phyloP scores from a whole-genome alignment of 2,329 filamentous ascomycete genomes.

The Penicillium sp. region DNA sequence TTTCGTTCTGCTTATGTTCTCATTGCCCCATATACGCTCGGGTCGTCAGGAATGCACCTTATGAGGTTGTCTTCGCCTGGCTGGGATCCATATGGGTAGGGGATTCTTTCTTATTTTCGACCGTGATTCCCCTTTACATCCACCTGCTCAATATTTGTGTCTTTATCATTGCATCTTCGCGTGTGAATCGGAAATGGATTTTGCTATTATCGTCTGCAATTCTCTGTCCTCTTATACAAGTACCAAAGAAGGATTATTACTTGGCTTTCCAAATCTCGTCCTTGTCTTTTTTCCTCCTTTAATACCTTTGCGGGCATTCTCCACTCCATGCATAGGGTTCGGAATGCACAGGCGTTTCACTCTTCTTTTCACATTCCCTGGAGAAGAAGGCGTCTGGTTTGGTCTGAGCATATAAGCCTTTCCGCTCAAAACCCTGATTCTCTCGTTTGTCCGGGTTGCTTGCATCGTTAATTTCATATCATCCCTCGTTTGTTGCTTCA shows the following conservation, averaged over 20 bases:
- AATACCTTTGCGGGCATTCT: slow-evolving; percentile 9
- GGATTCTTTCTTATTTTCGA: slow-evolving; percentile 9
- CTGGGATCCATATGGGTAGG: slow-evolving; percentile 18
- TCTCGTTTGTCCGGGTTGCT: background rate
- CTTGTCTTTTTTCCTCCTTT: slow-evolving; percentile 11
- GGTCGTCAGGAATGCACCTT: slow-evolving; percentile 7
- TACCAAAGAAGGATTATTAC: slow-evolving; percentile 11
- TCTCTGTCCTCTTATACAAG: slow-evolving; percentile 10
- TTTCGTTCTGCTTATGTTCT: slow-evolving; percentile 17
- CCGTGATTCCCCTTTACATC: slow-evolving; percentile 32
- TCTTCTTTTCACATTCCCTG: background rate
- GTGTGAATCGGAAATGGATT: slow-evolving; percentile 26
- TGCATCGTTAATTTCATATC: background rate
- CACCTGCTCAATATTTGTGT: slow-evolving; percentile 20
- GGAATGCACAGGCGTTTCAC: slow-evolving; percentile 4
- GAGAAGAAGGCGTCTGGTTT: slow-evolving; percentile 11
- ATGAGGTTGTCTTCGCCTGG: slow-evolving; percentile 4
- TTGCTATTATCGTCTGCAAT: slow-evolving; percentile 16
- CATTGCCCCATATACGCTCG: slow-evolving; percentile 6
- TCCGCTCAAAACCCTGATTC: slow-evolving; percentile 1
- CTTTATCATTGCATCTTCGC: slow-evolving; percentile 27
- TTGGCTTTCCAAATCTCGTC: slow-evolving; percentile 8
- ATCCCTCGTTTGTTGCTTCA: background rate
- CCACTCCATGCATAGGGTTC: slow-evolving; percentile 15
- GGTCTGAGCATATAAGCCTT: background rate